Conservation (phyloP, 495 filamentous ascomycete species). For the Xylaria curta region DNA sequence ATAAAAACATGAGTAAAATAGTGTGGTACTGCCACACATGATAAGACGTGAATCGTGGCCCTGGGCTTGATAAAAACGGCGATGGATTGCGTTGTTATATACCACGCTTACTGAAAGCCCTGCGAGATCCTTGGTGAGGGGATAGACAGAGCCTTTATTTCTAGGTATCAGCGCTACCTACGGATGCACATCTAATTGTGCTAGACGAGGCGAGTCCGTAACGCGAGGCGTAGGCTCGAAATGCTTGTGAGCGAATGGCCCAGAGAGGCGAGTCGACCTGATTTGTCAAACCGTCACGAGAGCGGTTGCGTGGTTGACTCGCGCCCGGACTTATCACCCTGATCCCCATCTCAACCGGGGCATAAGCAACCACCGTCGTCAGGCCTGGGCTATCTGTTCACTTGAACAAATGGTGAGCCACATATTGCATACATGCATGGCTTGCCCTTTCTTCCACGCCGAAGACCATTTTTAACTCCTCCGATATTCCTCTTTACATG, state of each 20-base stretch:
- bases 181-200: slow-evolving; percentile 23
- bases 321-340: slow-evolving; percentile 27
- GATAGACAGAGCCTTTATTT: slow-evolving; percentile 37
- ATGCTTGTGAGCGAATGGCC: neutral
- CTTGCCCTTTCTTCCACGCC: slow-evolving; percentile 13
- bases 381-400: slow-evolving; percentile 24
- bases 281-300: neutral
- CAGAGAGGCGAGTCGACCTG: neutral
- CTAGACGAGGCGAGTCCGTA: slow-evolving; percentile 23
- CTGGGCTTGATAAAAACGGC: neutral
- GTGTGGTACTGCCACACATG: neutral
- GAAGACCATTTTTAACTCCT: slow-evolving; percentile 21
- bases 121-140: slow-evolving; percentile 4
- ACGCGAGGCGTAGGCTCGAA: slow-evolving; percentile 23
- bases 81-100: neutral
- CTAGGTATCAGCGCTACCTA: slow-evolving; percentile 38
- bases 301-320: slow-evolving; percentile 22
- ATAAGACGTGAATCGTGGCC: neutral
- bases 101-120: slow-evolving; percentile 1
- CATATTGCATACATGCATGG: slow-evolving; percentile 17
- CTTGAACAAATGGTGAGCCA: slow-evolving; percentile 28
- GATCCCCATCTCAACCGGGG: slow-evolving; percentile 23
- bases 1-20: neutral
- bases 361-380: slow-evolving; percentile 20
- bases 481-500: slow-evolving; percentile 39